Conservation (phyloP, 2,329 filamentous ascomycete genomes). For the Nemania sp. region DNA sequence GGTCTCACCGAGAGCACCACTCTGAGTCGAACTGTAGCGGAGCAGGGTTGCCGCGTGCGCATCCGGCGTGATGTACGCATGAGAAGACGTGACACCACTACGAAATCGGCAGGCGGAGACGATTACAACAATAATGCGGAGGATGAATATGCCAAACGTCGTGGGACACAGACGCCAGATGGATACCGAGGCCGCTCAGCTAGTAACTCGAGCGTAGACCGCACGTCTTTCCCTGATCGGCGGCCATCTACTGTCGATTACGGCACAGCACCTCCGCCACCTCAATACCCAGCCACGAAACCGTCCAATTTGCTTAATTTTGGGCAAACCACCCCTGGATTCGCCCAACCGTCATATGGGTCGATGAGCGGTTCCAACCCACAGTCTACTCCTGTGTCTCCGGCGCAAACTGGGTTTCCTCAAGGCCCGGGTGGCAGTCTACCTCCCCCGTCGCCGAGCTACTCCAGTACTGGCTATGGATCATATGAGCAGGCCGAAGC, state of each 20-base stretch:
- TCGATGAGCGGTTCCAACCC: slow-evolving; percentile 29
- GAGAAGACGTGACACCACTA: slow-evolving; percentile 78
- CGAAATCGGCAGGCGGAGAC: slow-evolving; percentile 56
- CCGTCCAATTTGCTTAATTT: slow-evolving; percentile 35
- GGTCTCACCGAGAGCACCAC: slow-evolving; percentile 87
- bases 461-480: slow-evolving; percentile 25
- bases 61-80: slow-evolving; percentile 94
- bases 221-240: slow-evolving; percentile 33
- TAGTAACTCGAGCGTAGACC: slow-evolving; percentile 40
- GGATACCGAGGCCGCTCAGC: slow-evolving; percentile 37
- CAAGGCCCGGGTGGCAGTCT: slow-evolving; percentile 17
- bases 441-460: slow-evolving; percentile 22
- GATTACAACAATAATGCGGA: slow-evolving; percentile 57
- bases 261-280: slow-evolving; percentile 33
- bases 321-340: slow-evolving; percentile 26
- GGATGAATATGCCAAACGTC: slow-evolving; percentile 51
- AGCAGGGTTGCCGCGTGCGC: slow-evolving; percentile 94
- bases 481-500: slow-evolving; percentile 32
- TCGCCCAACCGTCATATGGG: slow-evolving; percentile 36
- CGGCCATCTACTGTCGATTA: slow-evolving; percentile 39
- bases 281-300: slow-evolving; percentile 33
- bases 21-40: slow-evolving; percentile 86
- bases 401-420: slow-evolving; percentile 35
- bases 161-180: slow-evolving; percentile 39
- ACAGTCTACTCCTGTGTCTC: slow-evolving; percentile 38